Evolutionary conservation across 371 early-diverging fungal species (phyloP).

Genomic region (Circinella minor): DNA sequence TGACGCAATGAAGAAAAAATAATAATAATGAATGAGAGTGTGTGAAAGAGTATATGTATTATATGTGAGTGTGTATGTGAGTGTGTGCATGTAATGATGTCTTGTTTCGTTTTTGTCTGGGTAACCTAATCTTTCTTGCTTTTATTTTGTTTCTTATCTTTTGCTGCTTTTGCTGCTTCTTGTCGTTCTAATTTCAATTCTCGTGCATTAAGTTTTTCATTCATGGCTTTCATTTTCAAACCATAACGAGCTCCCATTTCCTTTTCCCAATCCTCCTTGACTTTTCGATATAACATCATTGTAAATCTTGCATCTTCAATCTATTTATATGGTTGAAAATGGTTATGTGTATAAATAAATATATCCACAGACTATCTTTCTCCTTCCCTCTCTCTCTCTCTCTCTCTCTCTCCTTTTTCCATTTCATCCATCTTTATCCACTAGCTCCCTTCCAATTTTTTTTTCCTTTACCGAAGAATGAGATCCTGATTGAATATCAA

Average conservation of each 20-base stretch:
- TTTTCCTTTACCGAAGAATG: conserved; percentile 81
- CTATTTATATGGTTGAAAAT: conserved; percentile 20
- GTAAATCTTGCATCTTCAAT: conserved; percentile 91
- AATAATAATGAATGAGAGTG: not conserved
- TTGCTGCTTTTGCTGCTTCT: conserved; percentile 2
- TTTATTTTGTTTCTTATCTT: conserved; percentile 16
- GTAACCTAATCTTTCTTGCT: conserved; percentile 11
- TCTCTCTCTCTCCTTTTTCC: too few species aligned
- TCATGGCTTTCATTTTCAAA: conserved; percentile 23
- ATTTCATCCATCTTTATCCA: not conserved
- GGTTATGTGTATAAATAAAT: too few species aligned
- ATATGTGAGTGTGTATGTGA: not conserved
- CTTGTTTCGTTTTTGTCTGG: not conserved
- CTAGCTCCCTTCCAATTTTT: not conserved
- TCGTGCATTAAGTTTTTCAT: conserved; percentile 14
- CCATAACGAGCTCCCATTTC: conserved; percentile 36
- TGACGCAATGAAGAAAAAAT: not conserved
- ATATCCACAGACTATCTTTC: too few species aligned
- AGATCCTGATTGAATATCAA: conserved; percentile 85
- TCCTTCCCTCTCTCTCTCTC: too few species aligned
- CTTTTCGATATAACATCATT: conserved; percentile 86
- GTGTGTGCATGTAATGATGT: too few species aligned
- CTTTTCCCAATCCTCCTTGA: conserved; percentile 85
- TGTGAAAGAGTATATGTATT: not conserved
- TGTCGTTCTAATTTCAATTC: conserved; percentile 13